Evolutionary conservation across 257 asterid species (phyloP).

Genomic region (Galeopsis tetrahit): DNA sequence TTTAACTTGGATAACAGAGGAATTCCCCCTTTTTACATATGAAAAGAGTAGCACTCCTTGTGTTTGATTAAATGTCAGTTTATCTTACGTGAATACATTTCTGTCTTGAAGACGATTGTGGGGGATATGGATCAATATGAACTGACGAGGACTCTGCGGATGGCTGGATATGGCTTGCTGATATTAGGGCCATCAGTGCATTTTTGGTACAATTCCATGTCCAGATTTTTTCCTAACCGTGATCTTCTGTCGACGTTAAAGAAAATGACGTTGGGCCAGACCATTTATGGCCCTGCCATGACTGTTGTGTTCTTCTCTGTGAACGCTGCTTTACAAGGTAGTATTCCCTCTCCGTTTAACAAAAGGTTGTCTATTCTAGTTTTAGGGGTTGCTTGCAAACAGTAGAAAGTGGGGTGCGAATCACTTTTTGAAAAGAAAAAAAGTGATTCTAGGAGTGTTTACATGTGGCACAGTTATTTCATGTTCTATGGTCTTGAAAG

Average conservation of each 20-base stretch:
- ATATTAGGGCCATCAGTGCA: conserved; percentile 63
- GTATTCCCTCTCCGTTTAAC: background rate
- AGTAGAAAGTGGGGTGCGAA: too few species aligned
- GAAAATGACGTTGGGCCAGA: conserved; percentile 86
- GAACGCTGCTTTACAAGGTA: conserved; percentile 90
- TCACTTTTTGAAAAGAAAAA: too few species aligned
- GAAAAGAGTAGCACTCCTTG: background rate
- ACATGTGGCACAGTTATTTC: background rate
- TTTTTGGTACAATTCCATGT: conserved; percentile 66
- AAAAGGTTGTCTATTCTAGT: background rate
- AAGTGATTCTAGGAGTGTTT: too few species aligned
- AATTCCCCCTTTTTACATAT: background rate
- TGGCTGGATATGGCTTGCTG: conserved; percentile 64
- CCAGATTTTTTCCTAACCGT: conserved; percentile 61
- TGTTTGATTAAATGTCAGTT: background rate
- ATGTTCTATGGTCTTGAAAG: conserved; percentile 4
- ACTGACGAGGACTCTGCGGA: conserved; percentile 51
- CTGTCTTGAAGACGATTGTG: conserved; percentile 41
- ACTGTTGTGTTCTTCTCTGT: conserved; percentile 75
- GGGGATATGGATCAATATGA: conserved; percentile 51
- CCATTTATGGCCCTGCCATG: conserved; percentile 75
- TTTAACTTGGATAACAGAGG: background rate
- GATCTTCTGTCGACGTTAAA: conserved; percentile 72
- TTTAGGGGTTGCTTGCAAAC: too few species aligned
- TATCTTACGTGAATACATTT: background rate